phyloP scores from a whole-genome alignment of 495 filamentous ascomycete species.

The Penicillium dipodomyicola region DNA sequence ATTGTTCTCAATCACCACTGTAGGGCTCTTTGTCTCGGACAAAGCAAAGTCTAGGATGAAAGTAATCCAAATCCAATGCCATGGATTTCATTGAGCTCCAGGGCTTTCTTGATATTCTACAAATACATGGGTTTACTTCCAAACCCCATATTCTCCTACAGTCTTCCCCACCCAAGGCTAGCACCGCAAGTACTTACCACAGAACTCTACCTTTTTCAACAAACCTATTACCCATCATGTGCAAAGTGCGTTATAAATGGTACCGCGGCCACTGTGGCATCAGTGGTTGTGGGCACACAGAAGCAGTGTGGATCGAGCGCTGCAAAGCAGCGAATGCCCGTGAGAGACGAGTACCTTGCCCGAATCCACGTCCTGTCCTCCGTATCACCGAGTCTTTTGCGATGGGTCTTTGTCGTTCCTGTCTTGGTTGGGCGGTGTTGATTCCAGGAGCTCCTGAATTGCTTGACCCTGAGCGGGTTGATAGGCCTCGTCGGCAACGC shows the following conservation, averaged over 20 bases:
- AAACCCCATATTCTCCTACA: not conserved
- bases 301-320: slow-evolving; percentile 9
- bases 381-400: slow-evolving; percentile 2
- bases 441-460: slow-evolving; percentile 3
- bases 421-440: slow-evolving; percentile 6
- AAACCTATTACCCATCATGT: not conserved
- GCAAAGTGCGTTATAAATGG: slow-evolving; percentile 8
- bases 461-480: not conserved
- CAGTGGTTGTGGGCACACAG: slow-evolving; percentile 10
- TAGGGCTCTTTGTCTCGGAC: not conserved
- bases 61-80: not conserved
- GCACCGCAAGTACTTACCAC: not conserved
- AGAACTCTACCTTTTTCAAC: not conserved
- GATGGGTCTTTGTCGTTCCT: slow-evolving; percentile 8
- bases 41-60: not conserved
- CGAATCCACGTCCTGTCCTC: slow-evolving; percentile 4
- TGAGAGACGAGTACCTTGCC: not conserved
- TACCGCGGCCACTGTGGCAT: slow-evolving; percentile 7
- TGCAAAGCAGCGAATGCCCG: slow-evolving; percentile 2
- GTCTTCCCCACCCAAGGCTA: not conserved
- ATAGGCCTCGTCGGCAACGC: not conserved
- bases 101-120: not conserved
- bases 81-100: not conserved
- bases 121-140: not conserved
- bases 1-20: not conserved